These are phyloP conservation scores for Rhizopogon vinicolor DNA, from an alignment of 768 basidiomycete species.

Conservation along the genomic window DNA sequence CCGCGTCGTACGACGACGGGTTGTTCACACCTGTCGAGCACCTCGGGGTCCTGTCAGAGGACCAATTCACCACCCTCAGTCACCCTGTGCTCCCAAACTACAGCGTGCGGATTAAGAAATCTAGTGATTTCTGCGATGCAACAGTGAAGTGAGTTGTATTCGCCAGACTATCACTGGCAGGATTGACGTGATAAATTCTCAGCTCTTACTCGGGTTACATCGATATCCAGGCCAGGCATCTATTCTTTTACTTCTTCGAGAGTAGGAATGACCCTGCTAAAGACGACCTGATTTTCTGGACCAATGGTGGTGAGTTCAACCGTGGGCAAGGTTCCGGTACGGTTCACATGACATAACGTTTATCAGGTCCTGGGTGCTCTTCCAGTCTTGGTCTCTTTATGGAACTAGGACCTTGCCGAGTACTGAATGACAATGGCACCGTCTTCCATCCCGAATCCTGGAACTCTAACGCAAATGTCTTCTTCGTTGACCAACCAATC, in stretches of 20 bases:
- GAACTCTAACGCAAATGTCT: constrained; percentile 56
- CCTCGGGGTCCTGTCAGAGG: constrained; percentile 20
- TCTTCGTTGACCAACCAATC: constrained; percentile 44
- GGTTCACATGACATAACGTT: not conserved
- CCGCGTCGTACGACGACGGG: constrained; percentile 21
- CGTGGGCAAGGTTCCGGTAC: not conserved
- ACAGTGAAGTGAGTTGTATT: constrained; percentile 29
- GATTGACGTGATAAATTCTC: not conserved
- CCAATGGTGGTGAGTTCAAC: constrained; percentile 48
- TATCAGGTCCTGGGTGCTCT: constrained; percentile 43
- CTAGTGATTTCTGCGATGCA: constrained; percentile 32
- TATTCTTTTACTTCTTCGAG: constrained; percentile 78
- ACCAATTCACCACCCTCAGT: constrained; percentile 31
- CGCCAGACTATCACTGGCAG: not conserved
- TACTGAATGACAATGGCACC: constrained; percentile 45
- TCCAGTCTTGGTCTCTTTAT: constrained; percentile 65
- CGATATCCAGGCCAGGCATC: constrained; percentile 57
- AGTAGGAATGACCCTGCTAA: constrained; percentile 52
- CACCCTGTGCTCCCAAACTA: constrained; percentile 43
- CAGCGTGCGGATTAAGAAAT: constrained; percentile 36
- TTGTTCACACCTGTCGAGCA: constrained; percentile 31
- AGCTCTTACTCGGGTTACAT: constrained; percentile 67
- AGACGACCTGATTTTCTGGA: constrained; percentile 58
- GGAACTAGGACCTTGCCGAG: constrained; percentile 73
- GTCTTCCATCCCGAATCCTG: constrained; percentile 57